phyloP scores from a whole-genome alignment of 108 stramenopile species.

The Cyclotella kingstonii region DNA sequence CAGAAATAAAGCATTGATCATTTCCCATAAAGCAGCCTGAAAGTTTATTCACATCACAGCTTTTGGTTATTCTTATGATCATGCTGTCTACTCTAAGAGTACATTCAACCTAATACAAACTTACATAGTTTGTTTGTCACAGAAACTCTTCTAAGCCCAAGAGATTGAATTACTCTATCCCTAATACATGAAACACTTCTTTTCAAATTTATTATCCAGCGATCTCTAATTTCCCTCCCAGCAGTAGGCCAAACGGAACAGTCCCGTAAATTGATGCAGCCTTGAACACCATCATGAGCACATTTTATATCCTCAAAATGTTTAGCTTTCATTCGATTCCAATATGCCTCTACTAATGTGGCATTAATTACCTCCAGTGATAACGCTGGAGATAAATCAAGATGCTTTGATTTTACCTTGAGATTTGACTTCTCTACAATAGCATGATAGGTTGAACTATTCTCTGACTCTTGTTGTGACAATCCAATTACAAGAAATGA shows the following conservation, averaged over 20 bases:
- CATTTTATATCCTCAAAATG: background rate
- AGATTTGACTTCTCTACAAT: background rate
- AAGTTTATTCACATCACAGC: background rate
- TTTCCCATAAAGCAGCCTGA: slow-evolving; percentile 34
- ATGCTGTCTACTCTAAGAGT: background rate
- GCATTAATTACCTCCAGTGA: slow-evolving; percentile 36
- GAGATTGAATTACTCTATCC: slow-evolving; percentile 1
- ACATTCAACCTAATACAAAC: slow-evolving; percentile 5
- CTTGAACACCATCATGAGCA: background rate
- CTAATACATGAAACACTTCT: background rate
- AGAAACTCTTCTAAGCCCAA: slow-evolving; percentile 19
- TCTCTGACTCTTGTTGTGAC: slow-evolving; percentile 18
- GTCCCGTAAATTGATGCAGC: slow-evolving; percentile 8
- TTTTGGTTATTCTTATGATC: too few relatives aligned
- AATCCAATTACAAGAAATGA: slow-evolving; percentile 30
- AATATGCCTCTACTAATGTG: slow-evolving; percentile 11
- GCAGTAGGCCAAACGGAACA: slow-evolving; percentile 40
- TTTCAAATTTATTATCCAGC: slow-evolving; percentile 10
- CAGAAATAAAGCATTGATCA: slow-evolving; percentile 29
- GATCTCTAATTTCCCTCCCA: slow-evolving; percentile 43
- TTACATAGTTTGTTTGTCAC: slow-evolving; percentile 29
- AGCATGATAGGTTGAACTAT: background rate
- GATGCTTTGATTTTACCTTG: background rate
- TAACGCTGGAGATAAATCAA: slow-evolving; percentile 32
- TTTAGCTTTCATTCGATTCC: slow-evolving; percentile 4